Evolutionary conservation across 345 rosid species (phyloP).

Genomic region (Pistacia vera): DNA sequence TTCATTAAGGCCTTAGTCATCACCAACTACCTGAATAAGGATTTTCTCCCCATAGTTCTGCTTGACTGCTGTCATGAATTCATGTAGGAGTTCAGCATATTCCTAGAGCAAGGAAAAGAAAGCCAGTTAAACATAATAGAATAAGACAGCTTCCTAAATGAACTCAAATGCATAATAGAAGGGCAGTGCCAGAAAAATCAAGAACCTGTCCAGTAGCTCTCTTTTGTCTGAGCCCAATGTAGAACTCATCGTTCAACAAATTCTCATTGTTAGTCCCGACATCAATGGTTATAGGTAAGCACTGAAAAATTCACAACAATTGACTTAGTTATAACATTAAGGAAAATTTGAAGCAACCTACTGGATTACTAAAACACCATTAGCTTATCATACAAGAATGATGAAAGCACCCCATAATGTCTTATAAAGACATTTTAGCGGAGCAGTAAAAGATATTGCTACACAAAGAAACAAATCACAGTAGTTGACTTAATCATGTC

Average conservation of each 20-base stretch:
- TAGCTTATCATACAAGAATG: background rate
- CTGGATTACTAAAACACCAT: background rate
- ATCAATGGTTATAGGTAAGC: conserved; percentile 95
- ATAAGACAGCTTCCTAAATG: background rate
- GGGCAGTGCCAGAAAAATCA: background rate
- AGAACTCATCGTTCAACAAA: conserved; percentile 87
- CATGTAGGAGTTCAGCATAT: conserved; percentile 87
- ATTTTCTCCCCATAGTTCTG: conserved; percentile 94
- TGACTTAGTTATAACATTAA: background rate
- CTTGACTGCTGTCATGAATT: conserved; percentile 96
- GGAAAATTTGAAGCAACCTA: background rate
- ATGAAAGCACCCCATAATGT: background rate
- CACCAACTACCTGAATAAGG: conserved; percentile 71
- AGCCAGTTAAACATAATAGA: conserved; percentile 6
- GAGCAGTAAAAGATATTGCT: background rate
- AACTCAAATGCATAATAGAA: conserved; percentile 16
- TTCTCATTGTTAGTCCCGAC: conserved; percentile 97
- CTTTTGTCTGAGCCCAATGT: conserved; percentile 93
- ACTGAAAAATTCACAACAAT: conserved; percentile 44
- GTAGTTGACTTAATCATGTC: background rate
- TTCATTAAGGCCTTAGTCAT: background rate
- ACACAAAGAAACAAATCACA: background rate
- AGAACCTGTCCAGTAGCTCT: conserved; percentile 93
- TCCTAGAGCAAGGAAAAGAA: conserved; percentile 52
- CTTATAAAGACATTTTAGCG: background rate